phyloP scores from a whole-genome alignment of 352 stramenopile species.

The Globisporangium polare region DNA sequence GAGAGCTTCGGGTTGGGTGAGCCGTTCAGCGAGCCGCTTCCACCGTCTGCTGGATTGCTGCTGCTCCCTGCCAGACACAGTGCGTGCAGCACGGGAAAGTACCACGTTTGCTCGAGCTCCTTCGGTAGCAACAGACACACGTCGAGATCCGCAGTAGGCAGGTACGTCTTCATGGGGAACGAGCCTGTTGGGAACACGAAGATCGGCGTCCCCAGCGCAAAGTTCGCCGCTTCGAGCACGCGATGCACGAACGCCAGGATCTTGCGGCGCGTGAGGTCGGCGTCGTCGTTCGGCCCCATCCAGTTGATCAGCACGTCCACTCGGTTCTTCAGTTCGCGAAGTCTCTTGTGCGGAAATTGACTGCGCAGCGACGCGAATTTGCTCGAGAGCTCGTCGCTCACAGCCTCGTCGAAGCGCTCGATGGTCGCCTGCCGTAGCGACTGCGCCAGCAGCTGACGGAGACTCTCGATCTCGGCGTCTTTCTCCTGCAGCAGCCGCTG shows the following conservation, averaged over 20 bases:
- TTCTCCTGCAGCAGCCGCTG: conserved; percentile 65
- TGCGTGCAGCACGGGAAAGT: conserved; percentile 81
- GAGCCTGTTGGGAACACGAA: conserved; percentile 76
- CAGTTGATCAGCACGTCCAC: conserved; percentile 54
- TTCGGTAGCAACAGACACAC: conserved; percentile 79
- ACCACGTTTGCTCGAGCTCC: conserved; percentile 82
- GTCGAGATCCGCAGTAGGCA: conserved; percentile 84
- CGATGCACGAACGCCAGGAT: conserved; percentile 65
- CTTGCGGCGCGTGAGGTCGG: conserved; percentile 57
- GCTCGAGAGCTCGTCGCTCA: neutral
- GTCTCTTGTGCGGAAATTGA: conserved; percentile 33
- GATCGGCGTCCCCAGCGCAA: conserved; percentile 36
- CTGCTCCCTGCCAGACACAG: conserved; percentile 61
- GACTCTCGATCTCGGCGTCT: conserved; percentile 52
- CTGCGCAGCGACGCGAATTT: conserved; percentile 20
- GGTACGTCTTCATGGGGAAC: conserved; percentile 89
- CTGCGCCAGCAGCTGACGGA: conserved; percentile 39
- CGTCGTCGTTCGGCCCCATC: conserved; percentile 60
- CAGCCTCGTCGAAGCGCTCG: conserved; percentile 13
- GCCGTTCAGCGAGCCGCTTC: conserved; percentile 11
- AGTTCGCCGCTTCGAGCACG: conserved; percentile 49
- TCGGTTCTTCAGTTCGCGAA: conserved; percentile 20
- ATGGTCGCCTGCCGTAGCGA: conserved; percentile 9
- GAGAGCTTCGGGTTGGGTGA: conserved; percentile 18
- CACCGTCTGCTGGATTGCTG: conserved; percentile 14